Evolutionary conservation across 1,284 basidiomycete species (phyloP).

Genomic region (Cutaneotrichosporon daszewskae): DNA sequence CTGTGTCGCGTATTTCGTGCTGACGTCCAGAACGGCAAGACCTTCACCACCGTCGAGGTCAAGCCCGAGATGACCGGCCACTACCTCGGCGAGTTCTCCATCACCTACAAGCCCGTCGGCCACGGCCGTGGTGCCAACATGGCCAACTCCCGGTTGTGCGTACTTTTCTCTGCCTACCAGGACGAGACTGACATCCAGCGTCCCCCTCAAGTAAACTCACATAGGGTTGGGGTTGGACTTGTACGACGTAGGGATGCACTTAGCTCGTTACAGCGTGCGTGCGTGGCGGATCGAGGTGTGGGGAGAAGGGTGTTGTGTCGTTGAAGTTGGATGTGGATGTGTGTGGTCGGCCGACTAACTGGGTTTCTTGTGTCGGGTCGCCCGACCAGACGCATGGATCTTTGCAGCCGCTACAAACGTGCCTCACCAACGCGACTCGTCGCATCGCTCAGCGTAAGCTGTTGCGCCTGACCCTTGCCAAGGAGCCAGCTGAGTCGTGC

Average conservation of each 20-base stretch:
- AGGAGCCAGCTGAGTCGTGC: too few relatives aligned
- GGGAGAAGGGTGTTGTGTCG: too few relatives aligned
- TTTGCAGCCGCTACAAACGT: too few relatives aligned
- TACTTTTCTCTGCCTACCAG: background rate
- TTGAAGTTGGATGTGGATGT: too few relatives aligned
- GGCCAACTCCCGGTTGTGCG: constrained; percentile 59
- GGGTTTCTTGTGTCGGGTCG: too few relatives aligned
- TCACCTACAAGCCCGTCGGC: constrained; percentile 97
- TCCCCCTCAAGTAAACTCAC: constrained; percentile 53
- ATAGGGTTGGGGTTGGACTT: constrained; percentile 12
- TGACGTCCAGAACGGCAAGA: constrained; percentile 54
- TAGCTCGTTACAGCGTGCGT: too few relatives aligned
- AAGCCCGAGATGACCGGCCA: constrained; percentile 99
- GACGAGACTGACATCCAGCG: constrained; percentile 46
- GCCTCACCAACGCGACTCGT: too few relatives aligned
- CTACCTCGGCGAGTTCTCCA: constrained; percentile 89
- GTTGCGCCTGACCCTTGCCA: too few relatives aligned
- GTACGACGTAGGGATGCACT: constrained; percentile 29
- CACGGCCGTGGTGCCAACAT: constrained; percentile 90
- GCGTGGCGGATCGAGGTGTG: too few relatives aligned
- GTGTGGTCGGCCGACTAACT: too few relatives aligned
- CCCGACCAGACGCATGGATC: too few relatives aligned
- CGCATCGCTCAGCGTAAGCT: too few relatives aligned
- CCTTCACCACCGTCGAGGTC: constrained; percentile 96
- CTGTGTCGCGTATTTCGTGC: background rate